Percentiles rank a stretch among this genome's conserved stretches.
Conservation (phyloP, 2,329 filamentous ascomycete genomes). For the Aspergillus tanneri region DNA sequence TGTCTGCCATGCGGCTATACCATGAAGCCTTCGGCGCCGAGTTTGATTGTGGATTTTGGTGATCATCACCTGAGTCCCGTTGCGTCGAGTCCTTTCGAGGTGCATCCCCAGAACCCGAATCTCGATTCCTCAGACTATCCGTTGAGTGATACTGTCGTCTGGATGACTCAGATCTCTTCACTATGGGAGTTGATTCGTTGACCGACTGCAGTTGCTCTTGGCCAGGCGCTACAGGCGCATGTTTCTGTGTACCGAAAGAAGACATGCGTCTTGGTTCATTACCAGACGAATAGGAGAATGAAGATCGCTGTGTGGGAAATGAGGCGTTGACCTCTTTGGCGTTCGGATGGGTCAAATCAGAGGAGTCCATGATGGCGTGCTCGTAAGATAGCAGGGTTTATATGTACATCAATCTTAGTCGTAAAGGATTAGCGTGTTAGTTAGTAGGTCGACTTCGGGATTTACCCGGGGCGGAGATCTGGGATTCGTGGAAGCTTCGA, state of each 20-base stretch:
- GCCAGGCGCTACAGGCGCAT: conserved; percentile 19
- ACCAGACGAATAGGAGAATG: conserved; percentile 19
- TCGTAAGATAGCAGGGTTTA: conserved; percentile 20
- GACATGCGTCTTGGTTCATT: conserved; percentile 22
- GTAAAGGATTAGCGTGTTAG: neutral
- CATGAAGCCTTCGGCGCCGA: conserved; percentile 33
- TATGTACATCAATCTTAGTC: neutral
- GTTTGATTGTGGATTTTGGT: conserved; percentile 7
- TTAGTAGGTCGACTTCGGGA: conserved; percentile 11
- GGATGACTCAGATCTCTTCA: conserved; percentile 23
- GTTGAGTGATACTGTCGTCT: conserved; percentile 37
- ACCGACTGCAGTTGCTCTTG: conserved; percentile 18
- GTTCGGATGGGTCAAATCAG: conserved; percentile 28
- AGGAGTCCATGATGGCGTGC: conserved; percentile 38
- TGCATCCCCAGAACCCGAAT: conserved; percentile 13
- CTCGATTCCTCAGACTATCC: conserved; percentile 20
- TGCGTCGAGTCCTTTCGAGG: conserved; percentile 13
- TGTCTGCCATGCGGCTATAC: conserved; percentile 54
- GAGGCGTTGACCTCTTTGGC: conserved; percentile 19
- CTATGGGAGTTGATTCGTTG: conserved; percentile 36
- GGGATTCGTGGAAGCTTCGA: neutral
- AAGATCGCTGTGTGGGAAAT: conserved; percentile 25
- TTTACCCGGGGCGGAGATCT: conserved; percentile 3
- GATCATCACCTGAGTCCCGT: conserved; percentile 6
- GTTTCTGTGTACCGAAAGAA: conserved; percentile 22